Evolutionary conservation across 2,329 filamentous ascomycete species (phyloP), one percentile per base, ranked within the genome.

Genomic region (Davidsoniella virescens): DNA sequence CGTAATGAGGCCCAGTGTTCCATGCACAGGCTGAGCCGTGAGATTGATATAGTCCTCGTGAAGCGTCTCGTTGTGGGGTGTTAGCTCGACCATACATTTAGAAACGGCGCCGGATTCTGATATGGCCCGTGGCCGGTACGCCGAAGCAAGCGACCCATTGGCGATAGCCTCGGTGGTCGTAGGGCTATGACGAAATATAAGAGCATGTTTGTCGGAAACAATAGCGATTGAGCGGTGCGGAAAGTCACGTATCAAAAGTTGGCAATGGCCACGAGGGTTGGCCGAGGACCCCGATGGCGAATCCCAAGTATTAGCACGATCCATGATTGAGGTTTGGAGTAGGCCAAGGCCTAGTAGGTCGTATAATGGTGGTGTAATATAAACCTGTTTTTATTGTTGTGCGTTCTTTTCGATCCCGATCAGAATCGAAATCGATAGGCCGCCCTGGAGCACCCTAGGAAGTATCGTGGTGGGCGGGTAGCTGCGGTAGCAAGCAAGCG

Each of bases 31-130:
- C 44, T 84, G 71, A 16, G 80, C 75, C 26, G 79, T 84, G 53
- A 95, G 68, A 10, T 80, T 73, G 41, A 85, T 78, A 65, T 90
- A 95, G 55, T 87, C 82, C 58, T 70, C 74, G 53, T 94, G 69
- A 55, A 92, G 75, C 51, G 79, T 70, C 43, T 75, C 70, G 36
- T 78, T 72, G 38, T 76, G 65, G 8, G 76, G 71, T 10, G 79
- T 70, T 63, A 95, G 94, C 63, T 94, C 87, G 56, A 95, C 87
- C 72, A 94, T 87, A 70, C 87, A 94, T 57, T 75, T 74, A 64
- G 78, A 64, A 58, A 74, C 57, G 61, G 65, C 55, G 49, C 73
- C 68, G 56, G 62, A 63, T 56, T 61, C 62, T 52, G 61, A 44
- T 18, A 38, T 61, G 29, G 62, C 61, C 36, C 72, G 70, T 40